A percentile compares a stretch with the other conserved stretches of the same genome.
Evolutionary conservation across 2,329 filamentous ascomycete genomes (phyloP).

Genomic region (Colletotrichum sp.): DNA sequence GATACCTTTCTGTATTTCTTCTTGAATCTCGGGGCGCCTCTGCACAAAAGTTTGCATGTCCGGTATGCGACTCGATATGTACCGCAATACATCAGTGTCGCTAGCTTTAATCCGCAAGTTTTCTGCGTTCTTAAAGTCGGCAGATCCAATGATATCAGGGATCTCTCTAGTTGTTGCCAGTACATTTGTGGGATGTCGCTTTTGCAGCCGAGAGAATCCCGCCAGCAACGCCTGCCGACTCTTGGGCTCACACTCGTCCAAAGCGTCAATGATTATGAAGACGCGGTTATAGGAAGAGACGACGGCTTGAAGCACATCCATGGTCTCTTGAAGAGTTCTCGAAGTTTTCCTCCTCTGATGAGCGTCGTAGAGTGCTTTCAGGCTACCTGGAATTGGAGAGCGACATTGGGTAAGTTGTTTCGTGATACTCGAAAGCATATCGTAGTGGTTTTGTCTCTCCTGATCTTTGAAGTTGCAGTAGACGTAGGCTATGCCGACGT

Average conservation of each 20-base stretch:
- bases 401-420: constrained; percentile 33
- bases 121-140: no score
- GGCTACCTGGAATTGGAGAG: constrained; percentile 24
- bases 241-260: not conserved
- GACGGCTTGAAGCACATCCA: rapidly evolving
- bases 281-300: rapidly evolving
- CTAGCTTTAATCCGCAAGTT: no score
- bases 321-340: rapidly evolving
- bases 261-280: not conserved
- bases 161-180: rapidly evolving
- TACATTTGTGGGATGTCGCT: rapidly evolving
- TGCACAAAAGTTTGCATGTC: not conserved
- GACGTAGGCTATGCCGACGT: constrained; percentile 31
- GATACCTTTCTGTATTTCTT: constrained; percentile 1
- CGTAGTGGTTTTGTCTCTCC: constrained; percentile 26
- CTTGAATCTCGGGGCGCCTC: not conserved
- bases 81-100: constrained; percentile 17
- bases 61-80: not conserved
- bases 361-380: not conserved
- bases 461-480: constrained; percentile 35
- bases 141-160: rapidly evolving
- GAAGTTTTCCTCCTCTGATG: rapidly evolving
- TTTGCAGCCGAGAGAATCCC: not conserved
- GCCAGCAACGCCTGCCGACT: not conserved
- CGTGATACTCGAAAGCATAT: constrained; percentile 32